Base-by-base conservation (phyloP, 2,329 filamentous ascomycete genomes). In the Alternaria arbusti region DNA sequence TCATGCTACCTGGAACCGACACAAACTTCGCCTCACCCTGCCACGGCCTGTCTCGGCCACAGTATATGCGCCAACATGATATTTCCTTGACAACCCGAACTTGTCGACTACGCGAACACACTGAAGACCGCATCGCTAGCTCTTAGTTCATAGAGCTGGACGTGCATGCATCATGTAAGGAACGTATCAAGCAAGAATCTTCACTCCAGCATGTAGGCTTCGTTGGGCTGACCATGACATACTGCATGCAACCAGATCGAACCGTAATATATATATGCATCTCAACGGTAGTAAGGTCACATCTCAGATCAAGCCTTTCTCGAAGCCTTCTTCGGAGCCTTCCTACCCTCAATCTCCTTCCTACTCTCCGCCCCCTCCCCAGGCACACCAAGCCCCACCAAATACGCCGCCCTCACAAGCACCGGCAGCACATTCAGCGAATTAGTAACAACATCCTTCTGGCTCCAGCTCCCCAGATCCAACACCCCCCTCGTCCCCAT, bases 371-470 rank as follows among this genome's bases (percentile, higher is more conserved):
- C 36, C 36, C 36, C 51, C 51, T 51, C 32, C 22, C 13, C 49
- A 32, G n/a, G 55, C 50, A 79, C 68, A 12, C 79, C 81, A 50
- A 80, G 57, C 3, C 75, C 78, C 47, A 75, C 30, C 65, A 82
- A 62, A 61, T 83, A 82, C 3, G 69, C 74, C 15, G 74, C n/a
- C 52, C 81, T 76, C 64, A 81, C 59, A 6, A 68, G 47, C 44
- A 76, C 67, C 2, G 79, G 78, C 36, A 71, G 68, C 46, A 74
- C 70, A 25, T 81, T 70, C 57, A 76, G 74, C 23, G 68, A 62
- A 61, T 81, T 70, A 15, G 81, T 80, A 30, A 82, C 66, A 73
- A 74, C 79, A 61, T 83, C 82, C 66, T 80, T 75, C 17, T 61
- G 51, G 20, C 73, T 74, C 82, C 81, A 83, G 2, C 52, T 44